These are phyloP conservation scores for Pythium pyrilobum DNA, from an alignment of 352 stramenopile genomes.

Conservation along the genomic window DNA sequence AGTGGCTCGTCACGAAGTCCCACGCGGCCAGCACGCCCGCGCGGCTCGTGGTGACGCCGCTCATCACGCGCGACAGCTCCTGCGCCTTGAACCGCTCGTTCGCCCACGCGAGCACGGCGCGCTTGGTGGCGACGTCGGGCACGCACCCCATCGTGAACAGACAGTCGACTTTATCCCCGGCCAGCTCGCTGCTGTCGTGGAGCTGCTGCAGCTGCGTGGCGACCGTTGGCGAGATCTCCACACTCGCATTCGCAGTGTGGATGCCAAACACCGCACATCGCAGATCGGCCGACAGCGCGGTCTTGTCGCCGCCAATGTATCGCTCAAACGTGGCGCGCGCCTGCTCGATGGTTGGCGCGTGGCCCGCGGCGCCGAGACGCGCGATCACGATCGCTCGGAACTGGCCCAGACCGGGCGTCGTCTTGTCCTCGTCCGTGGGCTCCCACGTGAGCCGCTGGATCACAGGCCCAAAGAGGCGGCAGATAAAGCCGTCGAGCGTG, in stretches of 20 bases:
- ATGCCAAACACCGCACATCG: conserved; percentile 52
- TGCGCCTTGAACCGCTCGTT: conserved; percentile 38
- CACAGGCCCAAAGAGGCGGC: conserved; percentile 35
- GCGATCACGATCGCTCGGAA: conserved; percentile 57
- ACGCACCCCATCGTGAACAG: conserved; percentile 45
- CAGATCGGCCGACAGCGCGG: conserved; percentile 44
- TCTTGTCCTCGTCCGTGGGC: conserved; percentile 10
- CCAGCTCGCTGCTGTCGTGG: conserved; percentile 52
- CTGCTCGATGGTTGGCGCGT: conserved; percentile 45
- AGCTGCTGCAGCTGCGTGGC: conserved; percentile 50
- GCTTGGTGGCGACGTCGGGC: conserved; percentile 27
- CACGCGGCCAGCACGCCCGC: conserved; percentile 53
- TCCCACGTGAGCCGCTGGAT: conserved; percentile 54
- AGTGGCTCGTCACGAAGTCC: conserved; percentile 61
- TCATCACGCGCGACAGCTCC: conserved; percentile 47
- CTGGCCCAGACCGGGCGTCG: conserved; percentile 18
- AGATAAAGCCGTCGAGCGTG: conserved; percentile 42
- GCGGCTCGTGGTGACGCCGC: conserved; percentile 45
- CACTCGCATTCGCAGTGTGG: conserved; percentile 6
- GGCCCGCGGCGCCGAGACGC: conserved; percentile 39
- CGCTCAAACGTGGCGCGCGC: conserved; percentile 40
- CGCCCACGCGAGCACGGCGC: conserved; percentile 59
- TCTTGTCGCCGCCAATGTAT: conserved; percentile 36
- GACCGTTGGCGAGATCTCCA: not conserved
- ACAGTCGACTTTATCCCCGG: conserved; percentile 53